Conservation (phyloP, 441 rosid genomes). For the Gossypium aridum region DNA sequence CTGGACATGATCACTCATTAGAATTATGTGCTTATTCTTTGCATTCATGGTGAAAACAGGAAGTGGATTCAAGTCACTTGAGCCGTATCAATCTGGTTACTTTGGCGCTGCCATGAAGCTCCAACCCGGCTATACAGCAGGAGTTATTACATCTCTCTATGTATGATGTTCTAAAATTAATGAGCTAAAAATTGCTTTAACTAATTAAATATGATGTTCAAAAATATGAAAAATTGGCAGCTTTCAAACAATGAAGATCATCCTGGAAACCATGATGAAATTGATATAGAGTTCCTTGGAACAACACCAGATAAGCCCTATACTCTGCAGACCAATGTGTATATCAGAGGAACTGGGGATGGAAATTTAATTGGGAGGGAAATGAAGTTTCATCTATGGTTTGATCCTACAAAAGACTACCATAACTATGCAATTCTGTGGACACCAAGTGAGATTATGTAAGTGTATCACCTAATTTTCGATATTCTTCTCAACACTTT, state of each 20-base stretch:
- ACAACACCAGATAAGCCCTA: conserved; percentile 55
- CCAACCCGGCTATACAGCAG: conserved; percentile 62
- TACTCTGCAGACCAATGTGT: conserved; percentile 61
- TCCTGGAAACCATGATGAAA: conserved; percentile 62
- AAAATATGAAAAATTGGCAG: conserved; percentile 15
- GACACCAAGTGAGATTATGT: conserved; percentile 53
- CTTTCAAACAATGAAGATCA: conserved; percentile 61
- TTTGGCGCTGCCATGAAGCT: conserved; percentile 56
- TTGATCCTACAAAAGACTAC: conserved; percentile 57
- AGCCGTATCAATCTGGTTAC: conserved; percentile 48
- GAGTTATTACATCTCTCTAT: conserved; percentile 58
- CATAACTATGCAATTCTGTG: conserved; percentile 57
- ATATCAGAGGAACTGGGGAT: conserved; percentile 66
- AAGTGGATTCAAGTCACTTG: conserved; percentile 67
- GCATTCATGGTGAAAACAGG: conserved; percentile 30
- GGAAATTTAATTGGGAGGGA: conserved; percentile 53
- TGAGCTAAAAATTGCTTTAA: neutral
- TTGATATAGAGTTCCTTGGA: conserved; percentile 71
- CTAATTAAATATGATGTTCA: neutral
- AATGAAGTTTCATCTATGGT: conserved; percentile 52
- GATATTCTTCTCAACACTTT: too few relatives aligned
- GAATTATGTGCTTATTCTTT: neutral
- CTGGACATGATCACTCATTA: neutral
- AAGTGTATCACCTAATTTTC: conserved; percentile 10
- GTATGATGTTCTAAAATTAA: conserved; percentile 21